Evolutionary conservation across 1,284 basidiomycete species (phyloP).

Genomic region (Pisolithus thermaeus): DNA sequence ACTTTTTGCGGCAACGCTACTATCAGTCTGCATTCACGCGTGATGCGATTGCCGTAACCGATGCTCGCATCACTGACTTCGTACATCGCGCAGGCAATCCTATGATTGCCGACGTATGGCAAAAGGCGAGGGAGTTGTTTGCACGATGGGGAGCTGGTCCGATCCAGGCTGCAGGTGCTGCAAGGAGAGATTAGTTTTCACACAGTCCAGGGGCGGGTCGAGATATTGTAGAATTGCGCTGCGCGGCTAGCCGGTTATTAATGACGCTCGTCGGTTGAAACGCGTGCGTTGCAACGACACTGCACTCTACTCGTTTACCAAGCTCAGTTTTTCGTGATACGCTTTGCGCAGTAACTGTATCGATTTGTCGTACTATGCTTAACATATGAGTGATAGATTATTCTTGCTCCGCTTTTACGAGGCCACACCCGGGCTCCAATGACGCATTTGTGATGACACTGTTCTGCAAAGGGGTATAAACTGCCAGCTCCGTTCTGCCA

Average conservation of each 20-base stretch:
- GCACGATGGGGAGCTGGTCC: slow-evolving; percentile 52
- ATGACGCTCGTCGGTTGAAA: neutral
- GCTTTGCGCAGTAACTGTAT: slow-evolving; percentile 2
- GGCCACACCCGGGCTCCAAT: neutral
- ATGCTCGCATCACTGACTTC: slow-evolving; percentile 39
- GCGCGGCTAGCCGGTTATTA: slow-evolving; percentile 1
- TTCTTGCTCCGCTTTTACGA: slow-evolving; percentile 1
- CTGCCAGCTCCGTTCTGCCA: neutral
- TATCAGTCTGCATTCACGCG: slow-evolving; percentile 90
- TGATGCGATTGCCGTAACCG: slow-evolving; percentile 53
- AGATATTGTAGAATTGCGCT: slow-evolving; percentile 1
- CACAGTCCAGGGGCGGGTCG: neutral
- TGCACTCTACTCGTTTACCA: neutral
- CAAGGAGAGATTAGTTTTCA: slow-evolving; percentile 19
- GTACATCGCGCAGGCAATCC: slow-evolving; percentile 48
- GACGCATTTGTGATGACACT: neutral
- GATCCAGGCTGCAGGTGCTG: slow-evolving; percentile 30
- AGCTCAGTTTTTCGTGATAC: neutral
- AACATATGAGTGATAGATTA: slow-evolving; percentile 10
- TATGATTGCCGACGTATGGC: slow-evolving; percentile 49
- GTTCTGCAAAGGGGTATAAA: neutral
- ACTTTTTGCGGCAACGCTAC: slow-evolving; percentile 89
- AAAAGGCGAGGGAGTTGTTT: slow-evolving; percentile 43
- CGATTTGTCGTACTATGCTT: neutral
- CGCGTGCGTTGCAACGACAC: no score